phyloP scores from a whole-genome alignment of 1,139 yeast genomes.

The Pneumocystis canis region DNA sequence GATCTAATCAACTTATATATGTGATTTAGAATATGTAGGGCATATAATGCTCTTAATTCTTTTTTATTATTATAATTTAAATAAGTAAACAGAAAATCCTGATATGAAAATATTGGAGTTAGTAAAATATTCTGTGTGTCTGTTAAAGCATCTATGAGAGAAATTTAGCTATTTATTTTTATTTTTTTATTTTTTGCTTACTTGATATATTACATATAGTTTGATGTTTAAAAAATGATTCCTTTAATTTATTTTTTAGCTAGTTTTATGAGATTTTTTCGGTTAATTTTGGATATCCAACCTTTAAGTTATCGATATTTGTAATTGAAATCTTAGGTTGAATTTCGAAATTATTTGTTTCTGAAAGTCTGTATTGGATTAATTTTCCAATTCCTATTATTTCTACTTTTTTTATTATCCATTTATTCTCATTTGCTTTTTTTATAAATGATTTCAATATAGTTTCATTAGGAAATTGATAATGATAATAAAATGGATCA shows the following conservation, averaged over 20 bases:
- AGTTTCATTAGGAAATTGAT: conserved; percentile 39
- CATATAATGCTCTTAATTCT: conserved; percentile 48
- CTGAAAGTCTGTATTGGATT: conserved; percentile 3
- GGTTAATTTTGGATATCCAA: not conserved
- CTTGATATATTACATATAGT: conserved; percentile 3
- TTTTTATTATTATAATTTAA: conserved; percentile 30
- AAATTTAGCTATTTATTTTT: not conserved
- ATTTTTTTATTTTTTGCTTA: not conserved
- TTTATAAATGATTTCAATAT: conserved; percentile 24
- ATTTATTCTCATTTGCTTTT: not conserved
- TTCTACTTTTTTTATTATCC: conserved; percentile 10
- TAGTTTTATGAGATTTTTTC: conserved; percentile 2
- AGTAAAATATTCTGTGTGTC: conserved; percentile 32
- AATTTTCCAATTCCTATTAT: not conserved
- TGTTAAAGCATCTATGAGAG: conserved; percentile 21
- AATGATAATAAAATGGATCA: conserved; percentile 63
- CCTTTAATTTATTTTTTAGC: conserved; percentile 10
- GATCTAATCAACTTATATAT: conserved; percentile 28
- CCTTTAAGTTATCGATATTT: conserved; percentile 4
- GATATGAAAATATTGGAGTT: conserved; percentile 56
- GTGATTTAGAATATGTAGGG: conserved; percentile 67
- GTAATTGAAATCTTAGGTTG: not conserved
- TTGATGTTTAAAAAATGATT: conserved; percentile 9
- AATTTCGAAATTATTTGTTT: conserved; percentile 3
- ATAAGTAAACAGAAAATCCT: conserved; percentile 56